Conservation (phyloP, 148 eudicot genomes). For the Pouteria glomerata region DNA sequence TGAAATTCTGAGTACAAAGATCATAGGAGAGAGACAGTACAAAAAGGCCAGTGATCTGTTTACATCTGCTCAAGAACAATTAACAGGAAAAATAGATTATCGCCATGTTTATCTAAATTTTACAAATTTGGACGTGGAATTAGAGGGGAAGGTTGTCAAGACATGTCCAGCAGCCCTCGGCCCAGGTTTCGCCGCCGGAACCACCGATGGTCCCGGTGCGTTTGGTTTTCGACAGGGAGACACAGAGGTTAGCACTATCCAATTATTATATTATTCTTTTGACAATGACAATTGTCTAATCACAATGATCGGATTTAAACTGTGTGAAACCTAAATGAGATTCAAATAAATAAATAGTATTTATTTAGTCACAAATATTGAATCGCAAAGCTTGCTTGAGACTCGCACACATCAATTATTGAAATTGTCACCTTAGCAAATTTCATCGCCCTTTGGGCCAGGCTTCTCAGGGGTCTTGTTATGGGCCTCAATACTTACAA, state of each 20-base stretch:
- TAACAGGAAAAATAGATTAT: slow-evolving; percentile 34
- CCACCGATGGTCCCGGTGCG: slow-evolving; percentile 42
- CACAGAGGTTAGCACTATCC: slow-evolving; percentile 17
- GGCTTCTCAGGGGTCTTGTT: no score
- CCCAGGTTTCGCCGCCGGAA: slow-evolving; percentile 42
- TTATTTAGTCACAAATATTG: no score
- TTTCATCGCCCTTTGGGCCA: no score
- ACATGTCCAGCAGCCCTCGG: slow-evolving; percentile 43
- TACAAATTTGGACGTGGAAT: slow-evolving; percentile 26
- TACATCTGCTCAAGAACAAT: slow-evolving; percentile 25
- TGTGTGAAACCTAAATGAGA: no score
- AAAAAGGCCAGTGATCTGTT: slow-evolving; percentile 31
- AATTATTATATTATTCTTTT: background rate
- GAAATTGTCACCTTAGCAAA: no score
- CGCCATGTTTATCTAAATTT: slow-evolving; percentile 25
- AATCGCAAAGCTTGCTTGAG: background rate
- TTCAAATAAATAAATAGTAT: no score
- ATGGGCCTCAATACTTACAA: no score
- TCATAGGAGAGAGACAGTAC: slow-evolving; percentile 37
- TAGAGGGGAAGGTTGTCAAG: slow-evolving; percentile 21
- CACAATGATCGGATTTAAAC: no score
- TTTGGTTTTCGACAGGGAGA: slow-evolving; percentile 41
- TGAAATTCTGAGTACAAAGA: slow-evolving; percentile 36
- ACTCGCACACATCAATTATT: no score
- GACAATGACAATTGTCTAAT: no score